phyloP scores from a whole-genome alignment of 495 filamentous ascomycete genomes.

The Aspergillus heteromorphus region DNA sequence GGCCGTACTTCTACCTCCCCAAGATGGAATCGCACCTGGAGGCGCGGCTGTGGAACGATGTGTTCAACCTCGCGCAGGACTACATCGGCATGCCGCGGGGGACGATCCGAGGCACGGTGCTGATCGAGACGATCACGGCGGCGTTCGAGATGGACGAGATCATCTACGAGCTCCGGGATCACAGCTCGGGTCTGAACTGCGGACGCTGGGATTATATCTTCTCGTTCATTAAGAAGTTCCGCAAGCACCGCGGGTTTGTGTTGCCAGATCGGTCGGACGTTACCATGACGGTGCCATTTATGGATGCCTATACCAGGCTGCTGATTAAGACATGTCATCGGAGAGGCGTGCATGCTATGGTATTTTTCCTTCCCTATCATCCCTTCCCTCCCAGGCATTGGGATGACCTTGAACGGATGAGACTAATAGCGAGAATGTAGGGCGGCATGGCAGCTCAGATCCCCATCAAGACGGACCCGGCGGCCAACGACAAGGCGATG shows the following conservation, averaged over 20 bases:
- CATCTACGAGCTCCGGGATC: conserved; percentile 97
- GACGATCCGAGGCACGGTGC: conserved; percentile 89
- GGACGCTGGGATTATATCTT: conserved; percentile 99
- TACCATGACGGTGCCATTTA: conserved; percentile 98
- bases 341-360: conserved; percentile 94
- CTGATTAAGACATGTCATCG: conserved; percentile 97
- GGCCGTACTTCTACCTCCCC: conserved; percentile 98
- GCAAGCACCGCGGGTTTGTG: conserved; percentile 86
- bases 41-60: conserved; percentile 97
- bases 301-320: conserved; percentile 95
- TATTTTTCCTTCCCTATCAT: conserved; percentile 13
- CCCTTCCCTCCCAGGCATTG: background rate
- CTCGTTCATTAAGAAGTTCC: conserved; percentile 99
- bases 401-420: background rate
- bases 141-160: conserved; percentile 99
- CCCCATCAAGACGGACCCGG: conserved; percentile 77
- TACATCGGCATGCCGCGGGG: conserved; percentile 82
- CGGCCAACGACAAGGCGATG: conserved; percentile 52
- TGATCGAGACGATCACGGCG: conserved; percentile 97
- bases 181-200: conserved; percentile 95
- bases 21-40: conserved; percentile 99
- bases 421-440: conserved; percentile 26
- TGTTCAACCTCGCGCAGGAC: conserved; percentile 95
- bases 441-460: conserved; percentile 99
- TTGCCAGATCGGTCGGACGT: conserved; percentile 87